Evolutionary conservation across 805 yeast species (phyloP), one percentile per base, ranked within the genome.

Genomic region (Candida golubevii): DNA sequence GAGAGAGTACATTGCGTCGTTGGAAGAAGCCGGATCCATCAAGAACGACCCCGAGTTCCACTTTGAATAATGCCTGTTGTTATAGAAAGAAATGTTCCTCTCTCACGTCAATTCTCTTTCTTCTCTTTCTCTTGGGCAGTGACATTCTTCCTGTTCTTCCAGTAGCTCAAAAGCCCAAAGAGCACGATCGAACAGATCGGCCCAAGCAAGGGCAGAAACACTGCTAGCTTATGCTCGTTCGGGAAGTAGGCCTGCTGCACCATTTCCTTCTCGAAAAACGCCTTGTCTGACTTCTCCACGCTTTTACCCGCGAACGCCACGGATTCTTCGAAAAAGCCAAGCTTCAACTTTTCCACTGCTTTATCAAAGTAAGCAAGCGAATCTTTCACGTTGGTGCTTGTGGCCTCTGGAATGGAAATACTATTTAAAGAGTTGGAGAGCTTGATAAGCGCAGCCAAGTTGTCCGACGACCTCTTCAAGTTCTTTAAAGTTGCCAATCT

Each of bases 191-290:
- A 77, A 1, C 77, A 66, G 31, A 89, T 69, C 1, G 99, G 99
- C 0, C 98, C 98, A 31, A 90, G 62, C 36, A 91, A 67, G 0
- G 99, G 99, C 58, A 88, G 70, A 54, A 89, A 93, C 1, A 93
- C 96, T 0, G 99, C 98, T 57, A 93, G 73, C 62, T 88, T 90
- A 60, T 91, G 99, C 62, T 91, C 97, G 51, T 86, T 91, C 0
- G 99, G 98, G 71, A 90, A 88, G 62, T 86, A 89, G 44, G 85
- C 88, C 60, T 91, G 97, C 57, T 88, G 95, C 27, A 93, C 88
- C 97, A 93, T 91, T 61, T 85, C 90, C 55, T 87, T 86, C 54
- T 91, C 95, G 62, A 91, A 91, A 57, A 91, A 91, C 0, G 98
- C 97, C 37, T 71, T 71, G 51, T 82, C 76, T 0, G 97, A 85